Evolutionary conservation across 1,284 basidiomycete genomes (phyloP).

Genomic region (Ceratobasidium sp.): DNA sequence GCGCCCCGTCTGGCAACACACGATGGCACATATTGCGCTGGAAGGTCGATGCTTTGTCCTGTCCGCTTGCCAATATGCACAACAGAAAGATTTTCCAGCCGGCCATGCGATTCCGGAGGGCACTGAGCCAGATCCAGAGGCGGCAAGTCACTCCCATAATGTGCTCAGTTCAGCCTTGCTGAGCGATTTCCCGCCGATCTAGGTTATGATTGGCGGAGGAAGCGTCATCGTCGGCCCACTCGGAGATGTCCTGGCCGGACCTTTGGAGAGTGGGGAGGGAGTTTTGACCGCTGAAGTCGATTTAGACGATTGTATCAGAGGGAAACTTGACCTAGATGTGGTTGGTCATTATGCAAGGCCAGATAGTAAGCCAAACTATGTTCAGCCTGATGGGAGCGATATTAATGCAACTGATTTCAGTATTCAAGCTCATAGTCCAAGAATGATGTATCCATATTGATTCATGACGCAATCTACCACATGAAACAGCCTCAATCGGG

Average conservation of each 20-base stretch:
- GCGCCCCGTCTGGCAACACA: conserved; percentile 66
- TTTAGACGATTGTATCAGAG: conserved; percentile 64
- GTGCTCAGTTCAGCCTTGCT: neutral
- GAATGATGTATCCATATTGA: conserved; percentile 4
- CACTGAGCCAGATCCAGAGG: conserved; percentile 56
- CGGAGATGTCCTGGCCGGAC: conserved; percentile 72
- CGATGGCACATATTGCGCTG: conserved; percentile 75
- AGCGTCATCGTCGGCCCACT: conserved; percentile 73
- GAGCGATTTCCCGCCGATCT: neutral
- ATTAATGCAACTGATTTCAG: neutral
- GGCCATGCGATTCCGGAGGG: conserved; percentile 60
- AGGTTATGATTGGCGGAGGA: conserved; percentile 70
- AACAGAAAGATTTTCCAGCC: conserved; percentile 66
- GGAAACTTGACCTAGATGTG: conserved; percentile 76
- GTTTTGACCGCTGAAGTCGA: conserved; percentile 71
- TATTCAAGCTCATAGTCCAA: conserved; percentile 25
- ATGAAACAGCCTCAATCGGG: neutral
- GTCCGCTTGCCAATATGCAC: conserved; percentile 68
- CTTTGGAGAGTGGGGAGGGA: conserved; percentile 65
- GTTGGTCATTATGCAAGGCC: conserved; percentile 73
- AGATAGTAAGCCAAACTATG: conserved; percentile 55
- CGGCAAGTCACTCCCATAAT: conserved; percentile 43
- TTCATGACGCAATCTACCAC: neutral
- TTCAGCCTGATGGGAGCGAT: neutral
- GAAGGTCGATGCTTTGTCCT: conserved; percentile 81